Base-by-base conservation (phyloP, 2,329 filamentous ascomycete species). In the Botrytis medusae region DNA sequence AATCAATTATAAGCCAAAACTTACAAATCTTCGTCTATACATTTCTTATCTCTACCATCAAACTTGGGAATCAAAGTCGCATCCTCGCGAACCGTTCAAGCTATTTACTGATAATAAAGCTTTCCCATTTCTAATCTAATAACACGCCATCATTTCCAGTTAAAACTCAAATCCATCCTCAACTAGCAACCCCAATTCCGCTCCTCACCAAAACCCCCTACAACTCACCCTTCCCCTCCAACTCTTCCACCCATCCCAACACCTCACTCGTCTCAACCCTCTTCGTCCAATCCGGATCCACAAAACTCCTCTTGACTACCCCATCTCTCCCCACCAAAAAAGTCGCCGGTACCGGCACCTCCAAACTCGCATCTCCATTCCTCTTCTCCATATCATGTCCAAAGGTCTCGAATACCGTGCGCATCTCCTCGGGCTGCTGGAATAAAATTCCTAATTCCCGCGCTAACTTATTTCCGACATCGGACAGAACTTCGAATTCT, bases 191-290 rank as follows among this genome's bases (percentile, higher is more conserved):
- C 25, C 10, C 25, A 51, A 5, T n/a, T 22, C 12, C 46, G n/a
- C 48, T 51, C 10, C 22, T 10, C 1, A 25, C 48, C 25, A 14
- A 1, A n/a, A 0, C 0, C 48, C 25, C 5, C 25, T n/a, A n/a
- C 25, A 51, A 51, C 25, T n/a, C 48, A 4, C 22, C 25, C 25
- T 51, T 14, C 25, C 46, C 46, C 22, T 48, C 9, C 9, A 12
- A 25, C 46, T 48, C 46, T 22, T 25, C 22, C 46, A 48, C 22
- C 46, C 22, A 48, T 22, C 46, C 9, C 22, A 48, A 12, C 4
- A 48, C 46, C 46, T 25, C 10, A 48, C 46, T 48, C 22, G 4
- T 51, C 10, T n/a, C 48, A 0, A 2, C 22, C 25, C 48, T 51
- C 22, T 51, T n/a, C 22, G 0, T n/a, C 48, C 48, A 51, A n/a